Evolutionary conservation across 139 green algal species (phyloP).

Genomic region (Chlamydomonas sphaeroides): DNA sequence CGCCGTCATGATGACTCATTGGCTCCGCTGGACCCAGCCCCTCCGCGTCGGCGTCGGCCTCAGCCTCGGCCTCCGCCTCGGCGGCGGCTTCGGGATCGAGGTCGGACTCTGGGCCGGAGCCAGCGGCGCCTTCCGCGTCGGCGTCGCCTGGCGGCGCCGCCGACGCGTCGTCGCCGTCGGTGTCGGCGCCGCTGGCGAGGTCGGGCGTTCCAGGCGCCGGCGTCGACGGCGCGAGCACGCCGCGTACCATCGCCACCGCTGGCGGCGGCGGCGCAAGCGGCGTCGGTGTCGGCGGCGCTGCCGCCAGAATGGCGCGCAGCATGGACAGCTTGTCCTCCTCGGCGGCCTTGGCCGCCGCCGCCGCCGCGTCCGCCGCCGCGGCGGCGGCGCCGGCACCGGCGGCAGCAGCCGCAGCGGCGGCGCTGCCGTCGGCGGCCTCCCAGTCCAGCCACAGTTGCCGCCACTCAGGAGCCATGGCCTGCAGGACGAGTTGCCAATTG

Average conservation of each 20-base stretch:
- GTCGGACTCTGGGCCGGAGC: no score
- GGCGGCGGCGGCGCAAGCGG: neutral
- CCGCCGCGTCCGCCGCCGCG: neutral
- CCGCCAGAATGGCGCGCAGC: conserved; percentile 43
- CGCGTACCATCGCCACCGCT: neutral
- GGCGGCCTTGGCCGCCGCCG: neutral
- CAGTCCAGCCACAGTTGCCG: conserved; percentile 67
- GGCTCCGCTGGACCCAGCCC: neutral
- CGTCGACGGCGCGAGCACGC: neutral
- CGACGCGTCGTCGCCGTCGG: neutral
- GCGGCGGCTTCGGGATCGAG: neutral
- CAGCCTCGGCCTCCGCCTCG: neutral
- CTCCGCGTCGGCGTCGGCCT: neutral
- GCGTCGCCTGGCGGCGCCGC: no score
- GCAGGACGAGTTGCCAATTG: no score
- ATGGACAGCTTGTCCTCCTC: conserved; percentile 48
- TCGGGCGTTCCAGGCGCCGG: no score
- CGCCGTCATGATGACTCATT: conserved; percentile 30
- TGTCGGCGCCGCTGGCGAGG: no score
- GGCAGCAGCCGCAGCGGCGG: conserved; percentile 1
- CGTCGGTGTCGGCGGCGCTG: neutral
- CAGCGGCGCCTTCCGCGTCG: no score
- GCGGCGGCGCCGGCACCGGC: neutral
- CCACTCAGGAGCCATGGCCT: conserved; percentile 51
- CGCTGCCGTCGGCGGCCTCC: conserved; percentile 25